These are phyloP conservation scores for Claviceps monticola DNA, from an alignment of 2,329 filamentous ascomycete species.

Conservation along the genomic window DNA sequence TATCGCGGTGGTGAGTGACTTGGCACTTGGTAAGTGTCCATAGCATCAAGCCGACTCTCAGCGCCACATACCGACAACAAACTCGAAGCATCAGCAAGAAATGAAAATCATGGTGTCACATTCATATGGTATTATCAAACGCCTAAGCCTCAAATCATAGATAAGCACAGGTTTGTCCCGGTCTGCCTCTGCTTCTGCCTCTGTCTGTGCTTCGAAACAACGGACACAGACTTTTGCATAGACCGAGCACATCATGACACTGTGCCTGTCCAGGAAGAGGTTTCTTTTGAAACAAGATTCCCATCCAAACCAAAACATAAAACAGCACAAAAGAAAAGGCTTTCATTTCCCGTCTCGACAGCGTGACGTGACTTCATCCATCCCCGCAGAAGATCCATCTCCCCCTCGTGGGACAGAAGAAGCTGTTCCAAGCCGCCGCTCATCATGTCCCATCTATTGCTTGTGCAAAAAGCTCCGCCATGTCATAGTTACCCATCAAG, in stretches of 20 bases:
- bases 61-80: no score
- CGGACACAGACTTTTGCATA: no score
- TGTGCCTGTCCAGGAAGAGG: background rate
- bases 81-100: no score
- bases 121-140: no score
- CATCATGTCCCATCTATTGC: background rate
- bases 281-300: constrained; percentile 2
- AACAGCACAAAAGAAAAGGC: constrained; percentile 3
- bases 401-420: constrained; percentile 9
- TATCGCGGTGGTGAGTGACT: no score
- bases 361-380: constrained; percentile 21
- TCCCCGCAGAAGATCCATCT: constrained; percentile 18
- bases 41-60: no score
- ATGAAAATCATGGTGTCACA: no score
- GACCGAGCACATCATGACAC: background rate
- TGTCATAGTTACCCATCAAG: background rate
- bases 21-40: no score
- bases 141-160: no score
- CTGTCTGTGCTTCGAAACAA: no score
- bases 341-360: constrained; percentile 9
- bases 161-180: no score
- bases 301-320: constrained; percentile 16
- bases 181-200: no score
- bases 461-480: background rate
- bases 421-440: background rate